These are phyloP conservation scores for Colletotrichum sidae DNA, from an alignment of 2,329 filamentous ascomycete species.

Conservation along the genomic window DNA sequence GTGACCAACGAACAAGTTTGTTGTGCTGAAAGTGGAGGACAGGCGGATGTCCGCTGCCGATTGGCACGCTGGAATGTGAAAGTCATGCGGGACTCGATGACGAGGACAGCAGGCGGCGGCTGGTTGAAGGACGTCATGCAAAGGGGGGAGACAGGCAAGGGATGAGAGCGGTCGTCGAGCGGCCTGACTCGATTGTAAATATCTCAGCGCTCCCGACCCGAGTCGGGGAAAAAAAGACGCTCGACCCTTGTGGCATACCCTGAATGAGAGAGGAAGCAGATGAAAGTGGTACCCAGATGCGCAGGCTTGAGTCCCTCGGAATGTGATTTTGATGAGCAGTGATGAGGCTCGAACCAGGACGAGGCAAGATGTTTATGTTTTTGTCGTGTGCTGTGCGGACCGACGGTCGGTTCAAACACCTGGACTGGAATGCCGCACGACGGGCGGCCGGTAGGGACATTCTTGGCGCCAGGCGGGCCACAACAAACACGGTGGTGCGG, in stretches of 20 bases:
- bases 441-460: conserved; percentile 19
- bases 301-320: conserved; percentile 2
- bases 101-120: conserved; percentile 1
- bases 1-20: conserved; percentile 21
- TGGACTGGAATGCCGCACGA: conserved; percentile 29
- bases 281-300: conserved; percentile 29
- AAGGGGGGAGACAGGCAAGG: conserved; percentile 15
- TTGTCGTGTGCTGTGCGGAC: conserved; percentile 1
- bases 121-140: neutral
- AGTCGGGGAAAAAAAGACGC: conserved; percentile 9
- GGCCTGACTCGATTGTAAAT: conserved; percentile 33
- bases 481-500: conserved; percentile 26
- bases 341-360: neutral
- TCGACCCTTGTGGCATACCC: conserved; percentile 26
- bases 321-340: conserved; percentile 22
- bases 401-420: neutral
- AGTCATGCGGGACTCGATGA: neutral
- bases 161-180: conserved; percentile 22
- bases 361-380: neutral
- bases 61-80: conserved; percentile 11
- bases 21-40: conserved; percentile 9
- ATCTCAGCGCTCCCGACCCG: conserved; percentile 26
- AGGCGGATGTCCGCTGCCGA: conserved; percentile 2
- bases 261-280: conserved; percentile 28
- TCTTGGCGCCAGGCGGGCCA: conserved; percentile 19